Evolutionary conservation across 495 filamentous ascomycete species (phyloP), one percentile per base, ranked within the genome.

Genomic region (Neurospora sp.): DNA sequence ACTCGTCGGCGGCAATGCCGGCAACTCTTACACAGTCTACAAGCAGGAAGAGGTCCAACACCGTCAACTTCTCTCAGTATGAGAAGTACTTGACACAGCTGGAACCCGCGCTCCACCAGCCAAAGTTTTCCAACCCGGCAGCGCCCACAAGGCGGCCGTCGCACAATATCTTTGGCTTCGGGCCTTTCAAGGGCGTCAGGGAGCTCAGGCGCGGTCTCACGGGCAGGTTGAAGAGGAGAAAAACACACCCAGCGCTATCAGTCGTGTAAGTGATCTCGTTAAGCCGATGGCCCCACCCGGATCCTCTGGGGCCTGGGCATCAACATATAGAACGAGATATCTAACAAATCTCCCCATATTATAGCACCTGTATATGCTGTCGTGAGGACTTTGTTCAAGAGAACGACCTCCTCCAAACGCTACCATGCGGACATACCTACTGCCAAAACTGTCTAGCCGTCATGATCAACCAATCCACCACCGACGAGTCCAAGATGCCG

Each of bases 401-500:
- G 12, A 80, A 80, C 69, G 69, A 62, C 10, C 35, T 66, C 9
- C 77, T 85, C n/a, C 78, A 83, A 48, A 83, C 83, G 37, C 78
- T 89, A 2, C 85, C 83, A 4, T 89, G 87, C 76, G 81, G 83
- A 12, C 87, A 89, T 75, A 84, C 76, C 38, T 89, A 88, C 73
- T 89, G 87, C 79, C 77, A 79, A 12, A 72, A 76, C 42, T 89
- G 87, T 73, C 78, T 89, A 14, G 78, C 80, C 62, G 76, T 84
- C 66, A 80, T 89, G 76, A 81, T 88, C 72, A 81, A 79, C 11
- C 87, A 88, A 75, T 86, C 86, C 31, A 83, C 79, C 6, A 77
- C 75, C 2, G 84, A 88, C 73, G 87, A 88, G 77, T 82, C 81
- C 71, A 86, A 84, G 70, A 87, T 88, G 83, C 88, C 88, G 6